phyloP scores from a whole-genome alignment of 352 stramenopile species.

The Achlya hypogyna region DNA sequence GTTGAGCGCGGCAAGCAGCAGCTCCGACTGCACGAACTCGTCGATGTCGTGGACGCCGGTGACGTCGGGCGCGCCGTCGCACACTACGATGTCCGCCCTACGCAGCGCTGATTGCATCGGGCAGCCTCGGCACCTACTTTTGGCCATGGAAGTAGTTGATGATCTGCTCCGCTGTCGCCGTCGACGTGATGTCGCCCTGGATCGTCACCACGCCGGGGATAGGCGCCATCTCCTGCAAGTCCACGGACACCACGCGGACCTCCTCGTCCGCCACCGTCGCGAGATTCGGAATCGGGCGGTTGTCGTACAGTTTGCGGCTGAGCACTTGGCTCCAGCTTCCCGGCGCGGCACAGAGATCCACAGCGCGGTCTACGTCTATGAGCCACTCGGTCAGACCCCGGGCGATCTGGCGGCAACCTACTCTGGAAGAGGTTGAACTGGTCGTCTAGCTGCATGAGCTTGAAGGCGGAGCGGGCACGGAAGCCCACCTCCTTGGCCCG shows the following conservation, averaged over 20 bases:
- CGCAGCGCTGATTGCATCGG: background rate
- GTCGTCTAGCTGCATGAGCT: slow-evolving; percentile 98
- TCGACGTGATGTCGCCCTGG: slow-evolving; percentile 95
- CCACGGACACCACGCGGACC: slow-evolving; percentile 93
- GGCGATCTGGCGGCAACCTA: background rate
- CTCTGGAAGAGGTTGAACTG: slow-evolving; percentile 69
- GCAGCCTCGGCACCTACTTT: slow-evolving; percentile 24
- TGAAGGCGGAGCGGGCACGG: slow-evolving; percentile 96
- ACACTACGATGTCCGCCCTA: slow-evolving; percentile 94
- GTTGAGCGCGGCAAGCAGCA: slow-evolving; percentile 95
- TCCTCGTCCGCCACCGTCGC: slow-evolving; percentile 23
- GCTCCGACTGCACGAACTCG: slow-evolving; percentile 95
- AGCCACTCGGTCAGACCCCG: background rate
- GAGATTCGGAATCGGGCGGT: slow-evolving; percentile 21
- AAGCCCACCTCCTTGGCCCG: slow-evolving; percentile 94
- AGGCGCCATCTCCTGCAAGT: slow-evolving; percentile 98
- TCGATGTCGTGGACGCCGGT: slow-evolving; percentile 99
- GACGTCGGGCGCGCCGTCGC: slow-evolving; percentile 98
- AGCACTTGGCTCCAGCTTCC: slow-evolving; percentile 98
- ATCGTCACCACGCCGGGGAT: slow-evolving; percentile 94
- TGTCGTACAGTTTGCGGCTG: slow-evolving; percentile 77
- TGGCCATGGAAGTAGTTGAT: slow-evolving; percentile 90
- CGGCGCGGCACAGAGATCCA: slow-evolving; percentile 97
- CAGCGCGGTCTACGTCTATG: slow-evolving; percentile 79
- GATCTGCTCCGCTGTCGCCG: slow-evolving; percentile 93